Conservation (phyloP, 306 rosid genomes). For the Corylus heterophylla region DNA sequence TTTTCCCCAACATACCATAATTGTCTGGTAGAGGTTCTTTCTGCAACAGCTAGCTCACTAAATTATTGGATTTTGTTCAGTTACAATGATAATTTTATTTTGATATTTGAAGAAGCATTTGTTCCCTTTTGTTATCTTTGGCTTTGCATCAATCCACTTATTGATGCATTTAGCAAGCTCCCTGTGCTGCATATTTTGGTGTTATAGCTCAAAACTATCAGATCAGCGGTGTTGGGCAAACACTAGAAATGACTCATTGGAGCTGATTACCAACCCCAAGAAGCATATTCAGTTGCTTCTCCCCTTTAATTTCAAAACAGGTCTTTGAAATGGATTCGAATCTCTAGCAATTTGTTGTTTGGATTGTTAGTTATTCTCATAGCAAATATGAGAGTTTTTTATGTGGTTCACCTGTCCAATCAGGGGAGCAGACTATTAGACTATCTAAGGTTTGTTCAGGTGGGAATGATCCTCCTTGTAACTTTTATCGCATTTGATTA, state of each 20-base stretch:
- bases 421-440: no score
- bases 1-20: slow-evolving; percentile 16
- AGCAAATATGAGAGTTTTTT: no score
- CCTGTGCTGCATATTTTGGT: neutral
- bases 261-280: neutral
- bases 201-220: neutral
- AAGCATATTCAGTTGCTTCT: neutral
- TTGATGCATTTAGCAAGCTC: neutral
- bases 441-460: no score
- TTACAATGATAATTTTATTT: slow-evolving; percentile 30
- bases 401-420: no score
- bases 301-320: neutral
- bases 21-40: slow-evolving; percentile 26
- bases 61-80: slow-evolving; percentile 37
- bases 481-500: no score
- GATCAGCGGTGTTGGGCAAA: neutral
- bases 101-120: slow-evolving; percentile 15
- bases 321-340: neutral
- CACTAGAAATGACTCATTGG: neutral
- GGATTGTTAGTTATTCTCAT: no score
- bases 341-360: no score
- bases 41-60: slow-evolving; percentile 26
- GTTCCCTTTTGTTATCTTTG: neutral
- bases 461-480: no score
- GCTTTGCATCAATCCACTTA: neutral